A percentile compares a stretch with the other conserved stretches of the same genome.
phyloP scores from a whole-genome alignment of 805 yeast species.

The Starmerella kuoi region DNA sequence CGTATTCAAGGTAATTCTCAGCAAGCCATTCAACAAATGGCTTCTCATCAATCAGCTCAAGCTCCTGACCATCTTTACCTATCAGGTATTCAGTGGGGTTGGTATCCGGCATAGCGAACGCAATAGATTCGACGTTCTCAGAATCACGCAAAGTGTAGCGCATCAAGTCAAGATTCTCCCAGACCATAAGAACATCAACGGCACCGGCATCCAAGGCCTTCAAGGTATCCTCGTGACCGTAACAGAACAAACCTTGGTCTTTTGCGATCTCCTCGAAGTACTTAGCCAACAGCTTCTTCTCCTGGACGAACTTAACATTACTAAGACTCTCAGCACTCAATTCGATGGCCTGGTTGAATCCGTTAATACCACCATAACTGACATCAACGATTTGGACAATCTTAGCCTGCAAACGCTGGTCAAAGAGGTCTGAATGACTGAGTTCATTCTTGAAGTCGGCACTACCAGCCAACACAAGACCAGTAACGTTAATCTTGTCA shows the following conservation, averaged over 20 bases:
- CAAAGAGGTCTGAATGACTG: slow-evolving; percentile 85
- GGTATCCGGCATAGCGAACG: slow-evolving; percentile 58
- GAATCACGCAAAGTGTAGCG: slow-evolving; percentile 76
- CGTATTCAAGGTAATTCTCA: slow-evolving; percentile 84
- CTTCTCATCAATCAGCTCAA: slow-evolving; percentile 78
- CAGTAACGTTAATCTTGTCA: slow-evolving; percentile 89
- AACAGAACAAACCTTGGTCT: slow-evolving; percentile 95
- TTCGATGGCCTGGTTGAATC: slow-evolving; percentile 98
- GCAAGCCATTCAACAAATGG: slow-evolving; percentile 95
- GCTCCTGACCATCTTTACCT: slow-evolving; percentile 85
- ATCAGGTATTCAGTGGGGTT: slow-evolving; percentile 63
- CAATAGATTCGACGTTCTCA: slow-evolving; percentile 66
- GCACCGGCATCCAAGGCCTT: slow-evolving; percentile 96
- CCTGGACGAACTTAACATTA: slow-evolving; percentile 95
- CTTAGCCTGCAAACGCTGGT: slow-evolving; percentile 73
- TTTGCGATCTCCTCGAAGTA: slow-evolving; percentile 96
- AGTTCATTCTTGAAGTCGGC: slow-evolving; percentile 97
- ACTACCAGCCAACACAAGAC: slow-evolving; percentile 93
- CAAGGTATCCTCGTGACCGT: slow-evolving; percentile 90
- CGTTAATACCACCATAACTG: slow-evolving; percentile 98
- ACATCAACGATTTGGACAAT: slow-evolving; percentile 89
- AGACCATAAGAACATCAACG: slow-evolving; percentile 81
- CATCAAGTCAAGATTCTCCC: slow-evolving; percentile 75
- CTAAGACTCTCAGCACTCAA: slow-evolving; percentile 93
- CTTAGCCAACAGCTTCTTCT: slow-evolving; percentile 80